Evolutionary conservation across 805 yeast genomes (phyloP).

Genomic region (Novakomyces olei): DNA sequence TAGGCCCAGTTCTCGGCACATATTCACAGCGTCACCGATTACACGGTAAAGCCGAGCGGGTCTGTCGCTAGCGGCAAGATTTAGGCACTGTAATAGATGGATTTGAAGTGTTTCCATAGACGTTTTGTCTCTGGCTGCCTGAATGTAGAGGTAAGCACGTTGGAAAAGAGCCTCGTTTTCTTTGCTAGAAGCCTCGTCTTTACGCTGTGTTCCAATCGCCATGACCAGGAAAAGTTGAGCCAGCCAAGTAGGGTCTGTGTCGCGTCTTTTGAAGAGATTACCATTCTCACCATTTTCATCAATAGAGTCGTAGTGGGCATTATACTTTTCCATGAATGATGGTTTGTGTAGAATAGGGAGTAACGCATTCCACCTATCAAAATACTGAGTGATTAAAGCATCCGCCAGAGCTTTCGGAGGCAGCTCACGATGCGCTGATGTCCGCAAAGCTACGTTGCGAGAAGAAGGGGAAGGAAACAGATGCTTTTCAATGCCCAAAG

Average conservation of each 20-base stretch:
- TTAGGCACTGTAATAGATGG: slow-evolving; percentile 42
- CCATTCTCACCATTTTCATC: too few species aligned
- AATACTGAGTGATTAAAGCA: slow-evolving; percentile 41
- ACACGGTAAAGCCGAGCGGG: slow-evolving; percentile 50
- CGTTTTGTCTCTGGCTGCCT: slow-evolving; percentile 9
- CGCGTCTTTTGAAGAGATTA: slow-evolving; percentile 5
- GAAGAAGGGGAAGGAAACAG: neutral
- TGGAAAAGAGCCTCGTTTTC: too few species aligned
- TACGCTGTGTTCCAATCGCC: slow-evolving; percentile 8
- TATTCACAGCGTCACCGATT: slow-evolving; percentile 52
- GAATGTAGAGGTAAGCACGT: slow-evolving; percentile 3
- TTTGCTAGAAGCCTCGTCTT: slow-evolving; percentile 4
- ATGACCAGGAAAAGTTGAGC: slow-evolving; percentile 14
- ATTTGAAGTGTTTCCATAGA: slow-evolving; percentile 28
- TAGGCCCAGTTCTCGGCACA: slow-evolving; percentile 67
- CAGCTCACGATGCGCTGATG: slow-evolving; percentile 1
- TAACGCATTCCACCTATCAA: slow-evolving; percentile 54
- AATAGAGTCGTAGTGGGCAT: slow-evolving; percentile 12
- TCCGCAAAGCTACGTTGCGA: neutral
- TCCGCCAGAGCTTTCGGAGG: slow-evolving; percentile 42
- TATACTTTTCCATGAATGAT: slow-evolving; percentile 41
- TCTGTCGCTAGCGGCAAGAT: slow-evolving; percentile 53
- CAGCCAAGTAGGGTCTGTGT: slow-evolving; percentile 9
- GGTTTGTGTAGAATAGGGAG: slow-evolving; percentile 50
- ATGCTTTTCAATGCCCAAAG: too few species aligned